Base-by-base conservation (phyloP, 208 protist genomes). In the Strigomonas culicis region DNA sequence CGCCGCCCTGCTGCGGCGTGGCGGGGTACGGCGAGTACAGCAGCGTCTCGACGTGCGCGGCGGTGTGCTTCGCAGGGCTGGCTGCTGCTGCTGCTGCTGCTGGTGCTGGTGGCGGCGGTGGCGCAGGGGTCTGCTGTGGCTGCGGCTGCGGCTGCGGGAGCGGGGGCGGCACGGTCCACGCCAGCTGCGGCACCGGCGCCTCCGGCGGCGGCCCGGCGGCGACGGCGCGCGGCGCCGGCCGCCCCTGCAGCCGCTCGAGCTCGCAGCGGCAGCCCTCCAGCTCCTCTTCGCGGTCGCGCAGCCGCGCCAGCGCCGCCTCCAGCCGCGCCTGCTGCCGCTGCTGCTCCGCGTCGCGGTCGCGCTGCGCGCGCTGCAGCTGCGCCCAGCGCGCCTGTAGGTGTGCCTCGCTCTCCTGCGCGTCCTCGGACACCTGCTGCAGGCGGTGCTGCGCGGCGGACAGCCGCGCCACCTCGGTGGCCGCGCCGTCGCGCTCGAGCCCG, bases 241-340 rank as follows among this genome's bases (percentile, higher is more conserved):
- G 63, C 84, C 74, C 79, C 52, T 68, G 51, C 30, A 66, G 59
- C 27, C 76, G 64, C 70, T 86, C 79, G 44, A 79, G 71, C 43
- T 60, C 66, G 27, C 68, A 80, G 43, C 75, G 75, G 67, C 77
- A 74, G 31, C 65, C 50, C 73, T 90, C 84, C 34, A 69, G 70
- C 70, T 88, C 81, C 17, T 70, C 59, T 62, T 85, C 81, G 24
- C 71, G 56, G 59, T 84, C 79, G 10, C 55, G 60, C 27, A 81
- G 51, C 21, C 51, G 59, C 24, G 66, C 52, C 21, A 77, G 59
- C 19, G 84, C 57, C 22, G 73, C 28, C 25, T 66, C 55, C 13
- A 69, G 44, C 3, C 63, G 49, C 17, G 69, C 49, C 61, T 86
- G 74, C 13, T 73, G 44, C 13, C 66, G 67, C 25, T 50, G 49